Conservation (phyloP, 2,329 filamentous ascomycete genomes). For the Fusarium acutatum region DNA sequence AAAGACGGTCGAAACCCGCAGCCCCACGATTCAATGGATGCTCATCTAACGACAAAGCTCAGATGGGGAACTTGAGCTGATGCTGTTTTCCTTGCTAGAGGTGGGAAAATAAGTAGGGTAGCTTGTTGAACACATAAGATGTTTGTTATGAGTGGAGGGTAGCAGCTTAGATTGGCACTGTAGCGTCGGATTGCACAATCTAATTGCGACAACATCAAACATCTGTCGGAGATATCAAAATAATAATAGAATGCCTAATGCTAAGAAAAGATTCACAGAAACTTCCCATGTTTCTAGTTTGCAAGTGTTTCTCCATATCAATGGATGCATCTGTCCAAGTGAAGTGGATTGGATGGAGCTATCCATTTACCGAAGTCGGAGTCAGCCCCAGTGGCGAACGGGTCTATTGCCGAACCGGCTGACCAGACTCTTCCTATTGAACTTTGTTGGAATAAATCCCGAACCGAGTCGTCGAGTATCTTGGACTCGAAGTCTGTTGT, state of each 20-base stretch:
- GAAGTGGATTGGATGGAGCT: neutral
- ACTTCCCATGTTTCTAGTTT: neutral
- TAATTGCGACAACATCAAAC: neutral
- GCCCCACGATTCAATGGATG: neutral
- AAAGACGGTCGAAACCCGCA: neutral
- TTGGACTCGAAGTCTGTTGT: neutral
- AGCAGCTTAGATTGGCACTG: neutral
- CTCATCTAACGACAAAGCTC: neutral
- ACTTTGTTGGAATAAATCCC: neutral
- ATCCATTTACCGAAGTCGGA: slow-evolving; percentile 9
- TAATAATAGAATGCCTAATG: neutral
- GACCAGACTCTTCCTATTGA: neutral
- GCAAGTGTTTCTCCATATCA: neutral
- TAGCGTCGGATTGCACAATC: neutral
- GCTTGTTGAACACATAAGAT: neutral
- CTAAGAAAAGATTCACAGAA: neutral
- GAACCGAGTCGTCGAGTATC: neutral
- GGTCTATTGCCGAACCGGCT: slow-evolving; percentile 9
- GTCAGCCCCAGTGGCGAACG: neutral
- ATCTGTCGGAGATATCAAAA: neutral
- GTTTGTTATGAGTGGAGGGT: neutral
- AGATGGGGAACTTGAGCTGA: neutral
- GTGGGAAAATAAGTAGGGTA: neutral
- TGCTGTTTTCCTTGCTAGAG: neutral
- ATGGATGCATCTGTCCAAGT: neutral